Evolutionary conservation across 1,284 basidiomycete genomes (phyloP).

Genomic region (Xanthoconium separans): DNA sequence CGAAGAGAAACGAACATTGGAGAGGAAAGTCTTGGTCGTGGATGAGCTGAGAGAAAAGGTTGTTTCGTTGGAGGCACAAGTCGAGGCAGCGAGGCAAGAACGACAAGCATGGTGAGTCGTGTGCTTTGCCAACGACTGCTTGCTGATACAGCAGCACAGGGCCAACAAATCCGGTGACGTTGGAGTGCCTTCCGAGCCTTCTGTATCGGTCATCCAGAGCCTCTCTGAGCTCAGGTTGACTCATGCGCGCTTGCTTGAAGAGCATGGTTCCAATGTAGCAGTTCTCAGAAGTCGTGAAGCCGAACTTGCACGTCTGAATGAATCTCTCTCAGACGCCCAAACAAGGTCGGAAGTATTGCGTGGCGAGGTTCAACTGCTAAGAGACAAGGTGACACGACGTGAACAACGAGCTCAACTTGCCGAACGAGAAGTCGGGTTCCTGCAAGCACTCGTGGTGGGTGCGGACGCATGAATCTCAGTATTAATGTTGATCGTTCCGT

Average conservation of each 20-base stretch:
- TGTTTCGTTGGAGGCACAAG: slow-evolving; percentile 58
- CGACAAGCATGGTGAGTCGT: slow-evolving; percentile 51
- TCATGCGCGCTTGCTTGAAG: slow-evolving; percentile 62
- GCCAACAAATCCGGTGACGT: slow-evolving; percentile 36
- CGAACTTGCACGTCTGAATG: slow-evolving; percentile 43
- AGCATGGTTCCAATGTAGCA: slow-evolving; percentile 56
- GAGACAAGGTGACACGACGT: slow-evolving; percentile 43
- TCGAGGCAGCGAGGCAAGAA: slow-evolving; percentile 55
- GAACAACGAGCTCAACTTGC: slow-evolving; percentile 48
- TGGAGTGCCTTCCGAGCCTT: slow-evolving; percentile 43
- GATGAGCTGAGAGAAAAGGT: slow-evolving; percentile 60
- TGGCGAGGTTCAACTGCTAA: slow-evolving; percentile 37
- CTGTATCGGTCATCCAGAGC: slow-evolving; percentile 52
- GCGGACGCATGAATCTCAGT: not conserved
- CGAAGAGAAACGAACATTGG: slow-evolving; percentile 71
- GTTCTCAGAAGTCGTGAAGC: slow-evolving; percentile 49
- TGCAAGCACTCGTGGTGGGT: slow-evolving; percentile 63
- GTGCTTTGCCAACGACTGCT: not conserved
- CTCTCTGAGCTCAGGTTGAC: slow-evolving; percentile 57
- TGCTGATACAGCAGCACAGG: slow-evolving; percentile 29
- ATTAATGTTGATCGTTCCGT: not conserved
- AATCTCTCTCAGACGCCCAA: slow-evolving; percentile 37
- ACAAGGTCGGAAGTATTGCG: slow-evolving; percentile 37
- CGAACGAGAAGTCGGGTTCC: slow-evolving; percentile 60
- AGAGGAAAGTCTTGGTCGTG: slow-evolving; percentile 50